Conservation (phyloP, 345 rosid genomes). For the Rubroshorea leprosula region DNA sequence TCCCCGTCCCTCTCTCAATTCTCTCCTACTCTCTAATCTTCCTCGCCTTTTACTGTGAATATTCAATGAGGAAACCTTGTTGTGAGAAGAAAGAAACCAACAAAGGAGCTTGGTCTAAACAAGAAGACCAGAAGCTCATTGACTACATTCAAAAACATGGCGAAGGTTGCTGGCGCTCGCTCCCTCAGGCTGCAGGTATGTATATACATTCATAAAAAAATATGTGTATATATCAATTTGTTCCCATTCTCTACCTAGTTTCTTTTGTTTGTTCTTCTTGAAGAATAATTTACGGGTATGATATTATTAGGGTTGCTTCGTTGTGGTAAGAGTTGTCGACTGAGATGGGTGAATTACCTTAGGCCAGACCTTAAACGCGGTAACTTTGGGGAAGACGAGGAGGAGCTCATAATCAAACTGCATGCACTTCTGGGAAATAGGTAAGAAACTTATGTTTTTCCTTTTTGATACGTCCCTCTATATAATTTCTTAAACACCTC, state of each 20-base stretch:
- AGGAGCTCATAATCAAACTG: constrained; percentile 16
- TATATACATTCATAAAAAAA: no score
- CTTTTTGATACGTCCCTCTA: no score
- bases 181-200: constrained; percentile 50
- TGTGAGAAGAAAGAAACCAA: constrained; percentile 52
- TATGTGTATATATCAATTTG: no score
- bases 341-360: constrained; percentile 16
- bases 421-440: constrained; percentile 14
- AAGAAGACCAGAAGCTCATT: constrained; percentile 49
- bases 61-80: constrained; percentile 30
- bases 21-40: no score
- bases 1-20: not conserved
- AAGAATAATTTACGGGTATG: no score
- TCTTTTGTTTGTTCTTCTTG: not conserved
- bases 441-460: no score
- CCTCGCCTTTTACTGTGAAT: not conserved
- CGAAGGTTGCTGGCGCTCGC: constrained; percentile 55
- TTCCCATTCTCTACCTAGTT: no score
- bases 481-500: no score
- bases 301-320: constrained; percentile 11
- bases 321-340: constrained; percentile 12
- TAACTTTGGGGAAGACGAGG: constrained; percentile 14
- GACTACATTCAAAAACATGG: constrained; percentile 40
- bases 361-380: constrained; percentile 11
- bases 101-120: constrained; percentile 60